Evolutionary conservation across 495 filamentous ascomycete species (phyloP), one percentile per base, ranked within the genome.

Genomic region (Aspergillus funiculosus): DNA sequence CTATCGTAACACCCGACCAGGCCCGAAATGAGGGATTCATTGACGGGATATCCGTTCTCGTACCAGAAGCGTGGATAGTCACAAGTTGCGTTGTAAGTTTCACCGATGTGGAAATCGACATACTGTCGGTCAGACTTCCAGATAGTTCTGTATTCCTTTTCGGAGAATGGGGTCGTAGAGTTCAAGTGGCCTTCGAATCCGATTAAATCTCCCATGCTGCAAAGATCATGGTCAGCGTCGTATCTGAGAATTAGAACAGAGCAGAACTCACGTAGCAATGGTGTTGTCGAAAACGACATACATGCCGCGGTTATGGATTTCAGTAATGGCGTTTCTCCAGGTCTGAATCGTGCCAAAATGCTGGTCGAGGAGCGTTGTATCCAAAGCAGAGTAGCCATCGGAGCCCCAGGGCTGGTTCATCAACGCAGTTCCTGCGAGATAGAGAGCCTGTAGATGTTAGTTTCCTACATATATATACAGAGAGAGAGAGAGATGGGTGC

Each of bases 241-340:
- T 14, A 22, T 1, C 9, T 19, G 22, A 8, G 19, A 22, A 21
- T 15, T 10, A 14, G 11, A 15, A 3, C 3, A 3, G 29, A 21
- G 19, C 18, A 18, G n/a, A 6, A 68, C 72, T 73, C 62, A 79
- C 71, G 82, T 86, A n/a, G 81, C 71, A 58, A 86, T 72, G 5
- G 83, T 87, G 49, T 85, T 85, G 53, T 87, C 83, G 49, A 86
- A 63, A 15, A 87, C 67, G 21, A 86, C 79, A 63, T 81, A 85
- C 80, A 87, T 86, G 31, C 75, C 76, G 6, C 78, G 73, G 3
- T 56, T 61, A 57, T 85, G 81, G 29, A 86, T 80, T 36, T 81
- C 81, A 7, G 71, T 70, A 48, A 87, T 79, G 3, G 76, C 75
- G 26, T 69, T 52, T 48, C 79, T 74, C 82, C 84, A 87, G 25